Evolutionary conservation across 257 asterid species (phyloP).

Genomic region (Salvia miltiorrhiza): DNA sequence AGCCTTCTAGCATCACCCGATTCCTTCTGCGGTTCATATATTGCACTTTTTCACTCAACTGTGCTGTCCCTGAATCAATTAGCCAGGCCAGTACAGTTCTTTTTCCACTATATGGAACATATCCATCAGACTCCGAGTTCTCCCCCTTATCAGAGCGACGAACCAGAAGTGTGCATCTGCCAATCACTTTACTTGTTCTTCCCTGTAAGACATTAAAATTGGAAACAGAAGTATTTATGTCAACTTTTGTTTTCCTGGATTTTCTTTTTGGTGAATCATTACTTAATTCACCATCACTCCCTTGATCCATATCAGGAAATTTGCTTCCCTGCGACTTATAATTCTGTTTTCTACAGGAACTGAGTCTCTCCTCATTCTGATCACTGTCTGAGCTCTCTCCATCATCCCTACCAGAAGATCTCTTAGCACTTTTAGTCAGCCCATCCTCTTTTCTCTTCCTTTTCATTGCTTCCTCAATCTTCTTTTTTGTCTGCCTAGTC

Average conservation of each 20-base stretch:
- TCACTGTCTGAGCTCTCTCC: constrained; percentile 54
- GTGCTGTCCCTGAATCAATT: constrained; percentile 69
- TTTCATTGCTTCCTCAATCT: constrained; percentile 73
- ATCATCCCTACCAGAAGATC: constrained; percentile 29
- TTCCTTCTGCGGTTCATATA: constrained; percentile 77
- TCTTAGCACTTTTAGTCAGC: constrained; percentile 31
- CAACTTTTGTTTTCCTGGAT: constrained; percentile 34
- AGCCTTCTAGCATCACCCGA: constrained; percentile 76
- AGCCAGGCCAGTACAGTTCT: constrained; percentile 84
- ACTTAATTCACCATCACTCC: constrained; percentile 36
- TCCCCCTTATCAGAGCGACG: constrained; percentile 57
- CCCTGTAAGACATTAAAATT: constrained; percentile 46
- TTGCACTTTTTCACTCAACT: constrained; percentile 77
- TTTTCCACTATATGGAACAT: constrained; percentile 75
- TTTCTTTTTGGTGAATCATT: constrained; percentile 40
- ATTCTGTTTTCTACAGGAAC: constrained; percentile 47
- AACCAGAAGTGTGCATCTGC: constrained; percentile 81
- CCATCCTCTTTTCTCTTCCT: constrained; percentile 66
- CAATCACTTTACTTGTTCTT: constrained; percentile 62
- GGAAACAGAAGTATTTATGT: constrained; percentile 28
- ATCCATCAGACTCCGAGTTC: constrained; percentile 60
- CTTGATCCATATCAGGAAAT: constrained; percentile 29
- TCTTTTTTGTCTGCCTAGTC: constrained; percentile 89
- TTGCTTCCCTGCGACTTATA: constrained; percentile 36
- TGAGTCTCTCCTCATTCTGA: constrained; percentile 48